Conservation (phyloP, 2,329 filamentous ascomycete genomes). For the Onygena corvina region DNA sequence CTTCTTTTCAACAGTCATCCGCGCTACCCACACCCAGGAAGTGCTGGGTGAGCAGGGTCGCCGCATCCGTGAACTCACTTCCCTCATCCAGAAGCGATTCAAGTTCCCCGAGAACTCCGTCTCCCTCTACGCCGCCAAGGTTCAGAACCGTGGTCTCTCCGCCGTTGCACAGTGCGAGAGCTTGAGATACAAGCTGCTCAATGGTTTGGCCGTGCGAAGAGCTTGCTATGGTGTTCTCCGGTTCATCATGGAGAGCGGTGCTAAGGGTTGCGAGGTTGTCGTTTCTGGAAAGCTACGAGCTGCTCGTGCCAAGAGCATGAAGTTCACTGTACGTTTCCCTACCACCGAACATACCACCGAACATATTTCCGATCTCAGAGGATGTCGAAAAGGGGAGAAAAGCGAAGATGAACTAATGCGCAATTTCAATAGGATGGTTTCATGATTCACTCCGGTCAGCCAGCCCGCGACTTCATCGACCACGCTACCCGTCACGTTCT, state of each 20-base stretch:
- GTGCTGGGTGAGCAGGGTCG: constrained; percentile 99
- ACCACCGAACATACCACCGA: background rate
- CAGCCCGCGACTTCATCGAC: constrained; percentile 99
- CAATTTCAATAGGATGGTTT: constrained; percentile 60
- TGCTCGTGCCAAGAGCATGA: constrained; percentile 99
- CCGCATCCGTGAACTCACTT: constrained; percentile 99
- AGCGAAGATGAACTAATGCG: background rate
- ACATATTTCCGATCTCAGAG: background rate
- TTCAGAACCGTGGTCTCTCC: constrained; percentile 99
- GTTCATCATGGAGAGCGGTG: constrained; percentile 99
- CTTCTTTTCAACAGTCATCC: constrained; percentile 56
- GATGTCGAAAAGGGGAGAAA: background rate
- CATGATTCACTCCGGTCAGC: constrained; percentile 99
- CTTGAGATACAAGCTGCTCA: constrained; percentile 99
- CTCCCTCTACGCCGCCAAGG: constrained; percentile 99
- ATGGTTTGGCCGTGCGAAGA: constrained; percentile 95
- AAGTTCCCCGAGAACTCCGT: constrained; percentile 99
- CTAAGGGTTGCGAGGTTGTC: constrained; percentile 99
- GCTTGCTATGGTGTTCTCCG: constrained; percentile 99
- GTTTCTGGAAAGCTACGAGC: constrained; percentile 98
- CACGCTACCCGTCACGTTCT: constrained; percentile 96
- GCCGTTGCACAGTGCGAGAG: constrained; percentile 99
- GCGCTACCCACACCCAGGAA: constrained; percentile 99
- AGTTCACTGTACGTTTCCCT: constrained; percentile 82
- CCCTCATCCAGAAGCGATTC: constrained; percentile 99